Percentiles rank a stretch among this genome's conserved stretches.
Conservation (phyloP, 2,329 filamentous ascomycete genomes). For the Sporothrix phasma region DNA sequence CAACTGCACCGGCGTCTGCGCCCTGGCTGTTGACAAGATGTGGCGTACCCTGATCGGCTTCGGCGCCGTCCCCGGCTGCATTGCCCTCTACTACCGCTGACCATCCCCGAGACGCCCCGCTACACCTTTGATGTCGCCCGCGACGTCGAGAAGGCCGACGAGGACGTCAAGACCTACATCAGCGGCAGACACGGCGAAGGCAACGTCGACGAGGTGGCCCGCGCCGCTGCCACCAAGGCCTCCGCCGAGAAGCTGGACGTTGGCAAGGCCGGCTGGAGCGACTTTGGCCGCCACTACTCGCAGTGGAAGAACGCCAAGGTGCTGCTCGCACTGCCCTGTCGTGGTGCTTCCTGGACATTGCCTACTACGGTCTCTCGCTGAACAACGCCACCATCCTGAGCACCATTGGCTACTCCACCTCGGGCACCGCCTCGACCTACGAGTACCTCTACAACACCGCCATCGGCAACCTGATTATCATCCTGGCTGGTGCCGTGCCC, state of each 20-base stretch:
- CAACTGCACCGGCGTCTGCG: constrained; percentile 54
- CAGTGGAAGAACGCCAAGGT: constrained; percentile 63
- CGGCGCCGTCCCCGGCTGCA: constrained; percentile 67
- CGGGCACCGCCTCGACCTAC: constrained; percentile 47
- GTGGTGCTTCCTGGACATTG: constrained; percentile 64
- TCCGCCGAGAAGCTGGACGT: constrained; percentile 47
- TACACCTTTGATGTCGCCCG: constrained; percentile 77
- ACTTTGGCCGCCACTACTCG: constrained; percentile 62
- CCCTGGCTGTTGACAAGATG: constrained; percentile 73
- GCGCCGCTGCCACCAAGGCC: constrained; percentile 46
- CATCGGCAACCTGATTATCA: constrained; percentile 68
- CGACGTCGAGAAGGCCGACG: constrained; percentile 63
- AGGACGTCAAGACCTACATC: constrained; percentile 67
- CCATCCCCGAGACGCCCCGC: constrained; percentile 78
- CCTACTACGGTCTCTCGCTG: constrained; percentile 59
- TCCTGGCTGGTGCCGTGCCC: constrained; percentile 68
- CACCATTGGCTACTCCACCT: constrained; percentile 60
- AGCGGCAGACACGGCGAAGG: constrained; percentile 49
- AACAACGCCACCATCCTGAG: constrained; percentile 66
- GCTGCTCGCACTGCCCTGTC: constrained; percentile 58
- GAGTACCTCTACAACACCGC: constrained; percentile 63
- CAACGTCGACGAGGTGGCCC: constrained; percentile 54
- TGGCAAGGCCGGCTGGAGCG: constrained; percentile 60
- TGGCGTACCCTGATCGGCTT: constrained; percentile 75
- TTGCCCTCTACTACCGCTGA: constrained; percentile 73